Evolutionary conservation across 352 stramenopile genomes (phyloP), one percentile per base, ranked within the genome.

Genomic region (Thalassiosira sp.): DNA sequence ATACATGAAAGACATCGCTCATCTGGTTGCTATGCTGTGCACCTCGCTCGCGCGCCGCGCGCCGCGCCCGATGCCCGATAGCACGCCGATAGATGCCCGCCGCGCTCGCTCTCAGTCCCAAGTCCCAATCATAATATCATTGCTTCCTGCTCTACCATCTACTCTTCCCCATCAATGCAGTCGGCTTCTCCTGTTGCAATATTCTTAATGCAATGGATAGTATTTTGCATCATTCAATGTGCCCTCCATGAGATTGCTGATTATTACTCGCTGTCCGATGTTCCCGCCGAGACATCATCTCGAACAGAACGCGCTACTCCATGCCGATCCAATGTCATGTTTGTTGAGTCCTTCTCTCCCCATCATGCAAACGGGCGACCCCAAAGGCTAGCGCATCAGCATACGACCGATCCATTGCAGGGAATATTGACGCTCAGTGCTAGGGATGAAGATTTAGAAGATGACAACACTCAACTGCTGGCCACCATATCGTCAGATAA

Each of bases 161-260:
- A 35, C n/a, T 37, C n/a, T n/a, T n/a, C n/a, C n/a, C n/a, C n/a
- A n/a, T 16, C n/a, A 15, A 58, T 58, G 24, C 20, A 58, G 16
- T 25, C 15, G 28, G 5, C 24, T 58, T 35, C 22, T 40, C 22
- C 40, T 25, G 24, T 11, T 58, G 24, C 33, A 7, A 7, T 58
- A 22, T 58, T 58, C 49, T 42, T 25, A 16, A 42, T 58, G 8
- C 49, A 58, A 58, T 58, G 49, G 22, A 40, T 58, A 18, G 6
- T 42, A 8, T 35, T 22, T 35, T 22, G 24, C 22, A 40, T 58
- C n/a, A 1, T 28, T 40, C 49, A 42, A 40, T 46, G 18, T 61
- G 20, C 24, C 15, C 52, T 45, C 28, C 7, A 61, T 46, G 52
- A 24, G n/a, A n/a, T n/a, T 31, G 35, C 8, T 37, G 31, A 37